Base-by-base conservation (phyloP, 352 stramenopile genomes). In the Phytophthora tubulina region DNA sequence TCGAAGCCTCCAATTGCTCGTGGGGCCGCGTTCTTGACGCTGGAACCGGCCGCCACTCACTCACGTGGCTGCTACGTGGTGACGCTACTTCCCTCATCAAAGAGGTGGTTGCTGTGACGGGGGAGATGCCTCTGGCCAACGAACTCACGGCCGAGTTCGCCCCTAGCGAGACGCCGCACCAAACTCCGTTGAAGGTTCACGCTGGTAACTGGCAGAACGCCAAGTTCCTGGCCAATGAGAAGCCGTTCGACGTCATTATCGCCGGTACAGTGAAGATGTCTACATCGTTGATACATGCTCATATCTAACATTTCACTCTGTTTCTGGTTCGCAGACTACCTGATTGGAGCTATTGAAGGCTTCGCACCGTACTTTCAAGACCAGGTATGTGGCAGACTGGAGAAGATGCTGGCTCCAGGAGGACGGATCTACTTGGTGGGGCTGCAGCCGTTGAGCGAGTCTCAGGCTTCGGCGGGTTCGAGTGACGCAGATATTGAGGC, bases 321-420 rank as follows among this genome's bases (percentile, higher is more conserved):
- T 58, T 38, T 42, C 52, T 31, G 13, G 39, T 39, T 1, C 54
- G 11, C 42, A 86, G 94, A 98, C 73, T 98, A 98, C 73, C 78
- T 98, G 4, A 82, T 98, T 30, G 94, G 94, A 50, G 92, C 94
- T 10, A 95, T 98, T 58, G 94, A 98, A 67, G 94, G 93, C 17
- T 98, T 98, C 74, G 87, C 83, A 36, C 93, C 94, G 0, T 98
- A 97, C 72, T 94, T 88, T 65, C 93, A 98, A 77, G 82, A 90
- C 59, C 72, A 84, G 45, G 79, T 90, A 46, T 84, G 77, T 58
- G 64, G 69, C 21, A 83, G 94, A 57, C 79, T 98, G n/a, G 66
- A 84, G 21, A 75, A 74, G 6, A 75, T 94, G 58, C 70, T 98
- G 9, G 84, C 82, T 38, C 89, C 90, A 6, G 90, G 89, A 63